Conservation (phyloP, 2,329 filamentous ascomycete genomes). For the Mariannaea sp. region DNA sequence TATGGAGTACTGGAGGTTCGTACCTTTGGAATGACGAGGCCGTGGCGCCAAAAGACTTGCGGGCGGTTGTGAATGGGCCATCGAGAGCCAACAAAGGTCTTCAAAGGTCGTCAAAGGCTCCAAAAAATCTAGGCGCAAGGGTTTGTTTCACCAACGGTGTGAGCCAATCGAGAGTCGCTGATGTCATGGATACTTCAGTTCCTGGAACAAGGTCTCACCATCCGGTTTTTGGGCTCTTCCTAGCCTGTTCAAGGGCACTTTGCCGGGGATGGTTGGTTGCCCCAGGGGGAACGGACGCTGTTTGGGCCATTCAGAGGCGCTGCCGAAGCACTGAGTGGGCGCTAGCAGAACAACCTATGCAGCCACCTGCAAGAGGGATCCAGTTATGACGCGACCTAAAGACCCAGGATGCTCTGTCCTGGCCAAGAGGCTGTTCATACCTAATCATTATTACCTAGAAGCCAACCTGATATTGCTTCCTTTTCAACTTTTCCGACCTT, state of each 20-base stretch:
- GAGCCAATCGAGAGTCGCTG: conserved; percentile 44
- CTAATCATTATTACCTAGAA: conserved; percentile 26
- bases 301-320: conserved; percentile 7
- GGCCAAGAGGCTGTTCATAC: too few species aligned
- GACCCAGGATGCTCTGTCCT: conserved; percentile 21
- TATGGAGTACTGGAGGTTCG: too few species aligned
- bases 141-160: conserved; percentile 26
- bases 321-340: conserved; percentile 2
- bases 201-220: conserved; percentile 17
- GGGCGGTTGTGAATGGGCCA: conserved; percentile 9
- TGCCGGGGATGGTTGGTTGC: conserved; percentile 3
- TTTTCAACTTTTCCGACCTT: conserved; percentile 6
- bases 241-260: neutral
- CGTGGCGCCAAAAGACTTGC: conserved; percentile 13
- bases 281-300: neutral
- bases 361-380: conserved; percentile 20
- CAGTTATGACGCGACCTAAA: conserved; percentile 29
- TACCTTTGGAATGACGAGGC: too few species aligned
- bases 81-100: conserved; percentile 24
- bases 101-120: too few species aligned
- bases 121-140: conserved; percentile 26
- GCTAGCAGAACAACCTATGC: neutral
- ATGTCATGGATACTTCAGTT: conserved; percentile 39
- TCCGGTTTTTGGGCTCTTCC: conserved; percentile 21
- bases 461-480: conserved; percentile 19